phyloP scores from a whole-genome alignment of 495 filamentous ascomycete species.

The Penicillium odoratum region DNA sequence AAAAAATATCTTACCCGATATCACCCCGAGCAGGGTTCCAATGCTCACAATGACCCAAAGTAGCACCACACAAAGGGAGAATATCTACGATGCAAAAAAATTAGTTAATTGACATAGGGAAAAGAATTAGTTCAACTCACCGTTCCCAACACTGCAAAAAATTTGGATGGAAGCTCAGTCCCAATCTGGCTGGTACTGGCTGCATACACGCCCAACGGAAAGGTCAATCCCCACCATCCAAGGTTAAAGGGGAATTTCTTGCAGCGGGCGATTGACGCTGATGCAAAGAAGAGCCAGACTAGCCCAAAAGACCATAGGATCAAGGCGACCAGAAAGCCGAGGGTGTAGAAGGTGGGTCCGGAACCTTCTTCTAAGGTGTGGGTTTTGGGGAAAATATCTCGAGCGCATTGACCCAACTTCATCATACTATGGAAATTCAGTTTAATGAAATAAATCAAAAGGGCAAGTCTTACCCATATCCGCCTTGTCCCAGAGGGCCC shows the following conservation, averaged over 20 bases:
- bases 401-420: conserved; percentile 54
- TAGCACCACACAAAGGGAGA: conserved; percentile 47
- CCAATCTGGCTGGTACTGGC: conserved; percentile 49
- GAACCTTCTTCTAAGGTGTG: conserved; percentile 41
- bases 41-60: conserved; percentile 53
- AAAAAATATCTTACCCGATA: conserved; percentile 48
- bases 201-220: conserved; percentile 60
- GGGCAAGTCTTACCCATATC: conserved; percentile 41
- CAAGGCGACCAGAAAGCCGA: conserved; percentile 53
- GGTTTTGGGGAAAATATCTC: conserved; percentile 50
- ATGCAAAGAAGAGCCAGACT: conserved; percentile 63
- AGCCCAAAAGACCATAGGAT: conserved; percentile 63
- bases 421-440: conserved; percentile 35
- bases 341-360: conserved; percentile 53
- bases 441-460: not conserved
- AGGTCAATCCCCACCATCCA: conserved; percentile 69
- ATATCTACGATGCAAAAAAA: conserved; percentile 34
- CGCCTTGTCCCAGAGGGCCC: conserved; percentile 60
- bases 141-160: conserved; percentile 55
- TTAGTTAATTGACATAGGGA: not conserved
- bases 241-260: conserved; percentile 63
- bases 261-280: conserved; percentile 30
- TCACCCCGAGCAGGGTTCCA: conserved; percentile 42
- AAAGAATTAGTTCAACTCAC: conserved; percentile 23
- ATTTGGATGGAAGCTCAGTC: conserved; percentile 48